Evolutionary conservation across 257 asterid genomes (phyloP), one percentile per base, ranked within the genome.

Genomic region (Solanum gandarillasii): DNA sequence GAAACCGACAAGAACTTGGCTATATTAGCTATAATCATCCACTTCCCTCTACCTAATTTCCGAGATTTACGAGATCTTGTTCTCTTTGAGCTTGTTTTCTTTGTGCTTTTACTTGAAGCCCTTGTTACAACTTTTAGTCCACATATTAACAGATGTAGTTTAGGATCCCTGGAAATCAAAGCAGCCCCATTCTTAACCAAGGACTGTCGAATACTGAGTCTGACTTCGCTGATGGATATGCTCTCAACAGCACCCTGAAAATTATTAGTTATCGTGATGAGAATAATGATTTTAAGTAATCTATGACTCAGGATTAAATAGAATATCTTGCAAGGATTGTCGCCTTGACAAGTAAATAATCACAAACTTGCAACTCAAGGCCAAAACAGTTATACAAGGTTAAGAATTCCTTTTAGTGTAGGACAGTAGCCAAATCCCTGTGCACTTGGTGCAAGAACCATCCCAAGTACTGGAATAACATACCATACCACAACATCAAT

Each of bases 81-180:
- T 90, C 91, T 97, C 70, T 86, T 52, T 71, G 88, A 73, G 88
- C 58, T 81, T 81, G 41, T 48, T 48, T 48, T 31, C 92, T 89
- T 91, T 87, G 95, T 74, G 89, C 92, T 92, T 92, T 93, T 95
- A 90, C 90, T 93, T 87, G 98, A 92, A 90, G 94, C 90, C 93
- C 99, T 94, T 52, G 91, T 91, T 89, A 97, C 98, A 91, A 97
- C 93, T 90, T 97, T 98, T 91, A 96, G 88, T 73, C 92, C 99
- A 70, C 94, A 94, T 90, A 96, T 93, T 87, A 96, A 85, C 84
- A 97, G 92, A 94, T 94, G 99, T 90, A 97, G 88, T 89, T 95
- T 97, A 83, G 99, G 99, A 89, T 97, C 99, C 94, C 95, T 93
- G 48, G 99, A 95, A 81, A 97, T 91, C 91, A 97, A 93, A 88